These are phyloP conservation scores for Zangia roseola DNA, from an alignment of 768 basidiomycete genomes.

Conservation along the genomic window DNA sequence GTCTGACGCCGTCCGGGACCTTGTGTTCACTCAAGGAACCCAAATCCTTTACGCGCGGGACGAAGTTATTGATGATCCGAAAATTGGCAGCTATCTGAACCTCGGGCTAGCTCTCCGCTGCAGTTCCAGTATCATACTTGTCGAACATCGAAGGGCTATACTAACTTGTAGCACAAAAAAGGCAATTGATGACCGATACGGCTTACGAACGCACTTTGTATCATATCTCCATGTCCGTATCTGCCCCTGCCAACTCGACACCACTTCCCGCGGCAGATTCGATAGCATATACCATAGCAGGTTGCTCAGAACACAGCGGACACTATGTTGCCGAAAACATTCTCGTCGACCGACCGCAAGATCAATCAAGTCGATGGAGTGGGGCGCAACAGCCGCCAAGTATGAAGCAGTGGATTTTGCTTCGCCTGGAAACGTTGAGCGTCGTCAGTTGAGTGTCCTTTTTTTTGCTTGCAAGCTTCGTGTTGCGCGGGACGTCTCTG, in stretches of 20 bases:
- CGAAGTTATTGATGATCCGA: too few relatives aligned
- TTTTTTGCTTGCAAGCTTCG: not conserved
- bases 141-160: too few relatives aligned
- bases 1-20: too few relatives aligned
- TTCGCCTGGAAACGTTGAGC: slow-evolving; percentile 57
- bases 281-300: slow-evolving; percentile 53
- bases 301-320: slow-evolving; percentile 70
- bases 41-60: too few relatives aligned
- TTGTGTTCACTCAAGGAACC: too few relatives aligned
- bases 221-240: slow-evolving; percentile 6
- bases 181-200: too few relatives aligned
- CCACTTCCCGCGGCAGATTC: slow-evolving; percentile 15
- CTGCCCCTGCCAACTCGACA: slow-evolving; percentile 4
- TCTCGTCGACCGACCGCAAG: slow-evolving; percentile 56
- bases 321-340: slow-evolving; percentile 71
- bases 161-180: too few relatives aligned
- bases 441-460: slow-evolving; percentile 60
- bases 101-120: too few relatives aligned
- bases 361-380: slow-evolving; percentile 75
- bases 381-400: slow-evolving; percentile 57
- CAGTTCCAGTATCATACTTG: too few relatives aligned
- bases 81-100: too few relatives aligned
- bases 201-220: not conserved
- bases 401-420: slow-evolving; percentile 67
- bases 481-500: not conserved